These are phyloP conservation scores for Rhizomucor pusillus DNA, from an alignment of 371 early-diverging fungal genomes.

Conservation along the genomic window DNA sequence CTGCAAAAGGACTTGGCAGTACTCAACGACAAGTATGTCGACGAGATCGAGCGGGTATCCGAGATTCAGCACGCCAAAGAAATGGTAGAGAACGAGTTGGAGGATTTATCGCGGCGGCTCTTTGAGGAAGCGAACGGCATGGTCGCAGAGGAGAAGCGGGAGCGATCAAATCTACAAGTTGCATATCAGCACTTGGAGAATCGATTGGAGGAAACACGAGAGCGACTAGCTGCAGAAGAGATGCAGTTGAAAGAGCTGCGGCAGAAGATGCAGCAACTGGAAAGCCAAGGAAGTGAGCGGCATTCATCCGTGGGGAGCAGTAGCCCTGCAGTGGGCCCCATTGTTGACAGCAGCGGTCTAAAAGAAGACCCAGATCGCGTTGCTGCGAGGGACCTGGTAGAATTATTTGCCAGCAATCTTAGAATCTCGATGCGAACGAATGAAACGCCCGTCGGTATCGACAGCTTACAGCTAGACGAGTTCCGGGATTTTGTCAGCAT, in stretches of 20 bases:
- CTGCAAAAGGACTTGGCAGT: slow-evolving; percentile 53
- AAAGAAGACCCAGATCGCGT: slow-evolving; percentile 14
- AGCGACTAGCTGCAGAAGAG: slow-evolving; percentile 65
- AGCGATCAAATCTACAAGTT: slow-evolving; percentile 56
- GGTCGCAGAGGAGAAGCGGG: slow-evolving; percentile 75
- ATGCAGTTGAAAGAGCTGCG: slow-evolving; percentile 75
- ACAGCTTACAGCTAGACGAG: slow-evolving; percentile 67
- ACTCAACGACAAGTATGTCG: slow-evolving; percentile 71
- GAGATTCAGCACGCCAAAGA: slow-evolving; percentile 88
- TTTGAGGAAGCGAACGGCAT: slow-evolving; percentile 88
- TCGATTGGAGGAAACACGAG: slow-evolving; percentile 63
- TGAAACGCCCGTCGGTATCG: slow-evolving; percentile 32
- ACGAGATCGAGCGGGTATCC: slow-evolving; percentile 86
- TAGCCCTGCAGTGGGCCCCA: background rate
- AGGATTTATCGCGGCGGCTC: slow-evolving; percentile 75
- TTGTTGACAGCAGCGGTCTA: background rate
- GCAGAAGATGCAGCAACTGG: slow-evolving; percentile 63
- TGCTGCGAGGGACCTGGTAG: slow-evolving; percentile 14
- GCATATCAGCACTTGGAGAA: slow-evolving; percentile 55
- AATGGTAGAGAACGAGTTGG: slow-evolving; percentile 79
- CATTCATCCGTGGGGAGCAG: background rate
- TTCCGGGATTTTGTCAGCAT: slow-evolving; percentile 76
- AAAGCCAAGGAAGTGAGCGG: slow-evolving; percentile 6
- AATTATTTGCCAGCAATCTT: slow-evolving; percentile 7
- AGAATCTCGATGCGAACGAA: background rate